Conservation (phyloP, 1,284 basidiomycete genomes). For the Prillingera fragicola region DNA sequence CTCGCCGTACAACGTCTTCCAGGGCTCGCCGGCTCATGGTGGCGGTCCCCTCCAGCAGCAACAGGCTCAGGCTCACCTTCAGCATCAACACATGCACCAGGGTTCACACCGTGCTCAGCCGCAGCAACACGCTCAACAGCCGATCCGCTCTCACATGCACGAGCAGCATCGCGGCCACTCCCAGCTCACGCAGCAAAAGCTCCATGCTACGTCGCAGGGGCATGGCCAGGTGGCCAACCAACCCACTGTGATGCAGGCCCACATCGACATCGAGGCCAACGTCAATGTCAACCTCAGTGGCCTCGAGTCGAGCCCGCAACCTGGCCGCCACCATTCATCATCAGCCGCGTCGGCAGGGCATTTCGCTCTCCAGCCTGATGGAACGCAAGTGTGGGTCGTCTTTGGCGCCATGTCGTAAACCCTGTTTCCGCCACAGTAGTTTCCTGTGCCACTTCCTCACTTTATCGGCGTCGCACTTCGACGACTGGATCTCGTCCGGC, state of each 20-base stretch:
- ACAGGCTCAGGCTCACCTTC: background rate
- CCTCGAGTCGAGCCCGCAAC: too few relatives aligned
- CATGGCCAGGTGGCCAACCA: slow-evolving; percentile 1
- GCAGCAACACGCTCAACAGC: slow-evolving; percentile 10
- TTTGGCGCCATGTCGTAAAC: slow-evolving; percentile 3
- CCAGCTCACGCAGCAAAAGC: background rate
- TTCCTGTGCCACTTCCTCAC: too few relatives aligned
- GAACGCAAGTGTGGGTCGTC: slow-evolving; percentile 7
- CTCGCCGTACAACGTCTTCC: slow-evolving; percentile 1
- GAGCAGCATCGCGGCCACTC: background rate
- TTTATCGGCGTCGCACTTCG: too few relatives aligned
- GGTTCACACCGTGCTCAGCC: slow-evolving; percentile 16
- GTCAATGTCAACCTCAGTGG: too few relatives aligned
- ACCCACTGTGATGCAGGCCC: background rate
- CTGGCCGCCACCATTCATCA: too few relatives aligned
- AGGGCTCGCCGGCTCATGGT: background rate
- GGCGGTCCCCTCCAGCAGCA: slow-evolving; percentile 1
- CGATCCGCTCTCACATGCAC: background rate
- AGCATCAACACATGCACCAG: background rate
- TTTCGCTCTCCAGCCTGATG: slow-evolving; percentile 4
- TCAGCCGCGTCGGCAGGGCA: too few relatives aligned
- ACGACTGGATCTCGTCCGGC: too few relatives aligned
- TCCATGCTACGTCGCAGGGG: background rate
- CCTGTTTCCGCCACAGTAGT: too few relatives aligned
- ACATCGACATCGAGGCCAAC: too few relatives aligned